Percentiles rank a stretch among this genome's conserved stretches.
These are phyloP conservation scores for Cyberlindnera suaveolens DNA, from an alignment of 805 yeast species.

Conservation along the genomic window DNA sequence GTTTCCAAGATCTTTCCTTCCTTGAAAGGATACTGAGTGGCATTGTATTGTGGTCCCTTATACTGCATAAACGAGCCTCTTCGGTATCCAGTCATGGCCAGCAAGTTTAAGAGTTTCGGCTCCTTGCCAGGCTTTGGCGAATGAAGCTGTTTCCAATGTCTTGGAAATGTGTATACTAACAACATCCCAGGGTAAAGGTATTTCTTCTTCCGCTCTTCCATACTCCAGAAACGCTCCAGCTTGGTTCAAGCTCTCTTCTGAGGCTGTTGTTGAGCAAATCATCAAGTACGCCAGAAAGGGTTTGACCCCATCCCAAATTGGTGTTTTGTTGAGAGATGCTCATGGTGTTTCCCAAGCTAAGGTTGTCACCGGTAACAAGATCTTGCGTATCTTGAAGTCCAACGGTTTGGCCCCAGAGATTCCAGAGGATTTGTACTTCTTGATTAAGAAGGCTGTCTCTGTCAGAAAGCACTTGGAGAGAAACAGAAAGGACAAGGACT, in stretches of 20 bases:
- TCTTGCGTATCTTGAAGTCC: conserved; percentile 97
- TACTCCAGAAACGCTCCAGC: conserved; percentile 98
- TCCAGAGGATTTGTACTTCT: conserved; percentile 99
- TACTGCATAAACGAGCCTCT: neutral
- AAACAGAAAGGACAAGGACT: conserved; percentile 99
- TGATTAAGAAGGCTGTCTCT: conserved; percentile 98
- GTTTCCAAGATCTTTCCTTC: conserved; percentile 17
- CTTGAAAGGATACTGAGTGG: conserved; percentile 13
- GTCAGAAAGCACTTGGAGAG: conserved; percentile 99
- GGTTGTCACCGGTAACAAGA: conserved; percentile 98
- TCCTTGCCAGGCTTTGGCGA: conserved; percentile 3
- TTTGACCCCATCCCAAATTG: conserved; percentile 98
- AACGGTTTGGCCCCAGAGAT: conserved; percentile 99
- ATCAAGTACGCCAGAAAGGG: conserved; percentile 99
- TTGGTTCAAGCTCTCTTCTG: conserved; percentile 98
- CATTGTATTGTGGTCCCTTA: conserved; percentile 9
- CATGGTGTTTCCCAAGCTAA: conserved; percentile 99
- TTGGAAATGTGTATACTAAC: conserved; percentile 34
- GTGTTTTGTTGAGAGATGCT: conserved; percentile 99
- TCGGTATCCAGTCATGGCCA: conserved; percentile 5
- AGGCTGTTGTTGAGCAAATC: conserved; percentile 95
- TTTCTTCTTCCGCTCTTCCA: conserved; percentile 97
- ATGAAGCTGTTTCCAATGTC: conserved; percentile 1
- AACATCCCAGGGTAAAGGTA: conserved; percentile 87
- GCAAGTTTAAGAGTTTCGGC: conserved; percentile 6